Conservation (phyloP, 2,329 filamentous ascomycete genomes). For the Coniochaeta prunicola region DNA sequence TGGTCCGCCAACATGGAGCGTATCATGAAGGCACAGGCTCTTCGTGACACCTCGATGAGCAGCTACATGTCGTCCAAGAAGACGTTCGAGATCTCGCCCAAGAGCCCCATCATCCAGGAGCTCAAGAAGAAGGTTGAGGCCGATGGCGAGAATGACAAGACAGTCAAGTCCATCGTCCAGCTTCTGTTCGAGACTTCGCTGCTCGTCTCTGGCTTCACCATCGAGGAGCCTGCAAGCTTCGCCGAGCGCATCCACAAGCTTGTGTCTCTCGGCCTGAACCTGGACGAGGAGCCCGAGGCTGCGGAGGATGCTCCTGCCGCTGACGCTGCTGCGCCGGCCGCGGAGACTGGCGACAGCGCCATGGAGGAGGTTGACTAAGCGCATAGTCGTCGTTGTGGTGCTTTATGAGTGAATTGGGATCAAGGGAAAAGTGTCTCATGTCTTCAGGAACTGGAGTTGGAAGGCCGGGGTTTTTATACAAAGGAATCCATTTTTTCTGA, state of each 20-base stretch:
- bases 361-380: slow-evolving; percentile 99
- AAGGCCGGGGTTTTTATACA: slow-evolving; percentile 16
- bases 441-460: slow-evolving; percentile 27
- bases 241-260: slow-evolving; percentile 99
- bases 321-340: slow-evolving; percentile 50
- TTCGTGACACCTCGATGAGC: slow-evolving; percentile 98
- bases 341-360: slow-evolving; percentile 75
- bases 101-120: slow-evolving; percentile 96
- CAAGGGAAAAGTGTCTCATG: slow-evolving; percentile 27
- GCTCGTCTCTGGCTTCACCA: slow-evolving; percentile 97
- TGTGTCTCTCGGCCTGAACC: slow-evolving; percentile 93
- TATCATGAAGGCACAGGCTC: slow-evolving; percentile 99
- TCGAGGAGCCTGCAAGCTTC: slow-evolving; percentile 96
- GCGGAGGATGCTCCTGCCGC: slow-evolving; percentile 48
- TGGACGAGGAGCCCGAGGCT: slow-evolving; percentile 85
- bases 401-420: slow-evolving; percentile 21
- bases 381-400: slow-evolving; percentile 6
- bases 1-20: slow-evolving; percentile 99
- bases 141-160: slow-evolving; percentile 97
- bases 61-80: slow-evolving; percentile 99
- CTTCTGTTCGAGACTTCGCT: slow-evolving; percentile 98
- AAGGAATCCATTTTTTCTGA: slow-evolving; percentile 1
- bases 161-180: slow-evolving; percentile 98
- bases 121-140: slow-evolving; percentile 98
- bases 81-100: slow-evolving; percentile 99